Evolutionary conservation across 805 yeast species (phyloP).

Genomic region (Lachancea mirantina): DNA sequence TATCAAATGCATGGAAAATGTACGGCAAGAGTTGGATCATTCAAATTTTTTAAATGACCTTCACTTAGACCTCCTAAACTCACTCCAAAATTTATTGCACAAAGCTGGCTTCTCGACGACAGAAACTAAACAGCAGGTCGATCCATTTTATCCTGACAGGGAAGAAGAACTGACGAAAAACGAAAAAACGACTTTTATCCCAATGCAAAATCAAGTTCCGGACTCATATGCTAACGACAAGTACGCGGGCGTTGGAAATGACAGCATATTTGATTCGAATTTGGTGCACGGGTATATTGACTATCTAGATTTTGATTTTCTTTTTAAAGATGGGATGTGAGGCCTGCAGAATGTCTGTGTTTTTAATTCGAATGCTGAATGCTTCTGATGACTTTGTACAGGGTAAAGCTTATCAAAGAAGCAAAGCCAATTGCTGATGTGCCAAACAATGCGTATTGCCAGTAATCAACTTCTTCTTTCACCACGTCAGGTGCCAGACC

Average conservation of each 20-base stretch:
- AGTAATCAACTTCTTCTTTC: constrained; percentile 40
- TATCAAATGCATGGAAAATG: constrained; percentile 14
- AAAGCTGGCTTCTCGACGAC: neutral
- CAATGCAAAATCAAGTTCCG: no score
- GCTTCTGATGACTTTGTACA: constrained; percentile 38
- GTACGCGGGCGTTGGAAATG: no score
- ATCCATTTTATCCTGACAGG: no score
- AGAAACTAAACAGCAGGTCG: no score
- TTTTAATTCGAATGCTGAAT: neutral
- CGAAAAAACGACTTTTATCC: no score
- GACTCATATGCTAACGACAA: no score
- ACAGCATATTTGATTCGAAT: no score
- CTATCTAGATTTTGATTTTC: constrained; percentile 1
- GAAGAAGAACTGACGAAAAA: no score
- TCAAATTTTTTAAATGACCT: neutral
- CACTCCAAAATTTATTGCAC: neutral
- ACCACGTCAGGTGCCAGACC: constrained; percentile 61
- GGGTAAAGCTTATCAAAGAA: constrained; percentile 56
- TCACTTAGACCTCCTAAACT: neutral
- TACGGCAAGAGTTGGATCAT: constrained; percentile 16
- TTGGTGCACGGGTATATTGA: neutral
- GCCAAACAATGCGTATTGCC: constrained; percentile 50
- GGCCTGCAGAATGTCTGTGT: neutral
- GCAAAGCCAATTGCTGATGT: constrained; percentile 66
- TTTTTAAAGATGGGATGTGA: neutral